Evolutionary conservation across 495 filamentous ascomycete species (phyloP).

Genomic region (Aspergillus cristatus): DNA sequence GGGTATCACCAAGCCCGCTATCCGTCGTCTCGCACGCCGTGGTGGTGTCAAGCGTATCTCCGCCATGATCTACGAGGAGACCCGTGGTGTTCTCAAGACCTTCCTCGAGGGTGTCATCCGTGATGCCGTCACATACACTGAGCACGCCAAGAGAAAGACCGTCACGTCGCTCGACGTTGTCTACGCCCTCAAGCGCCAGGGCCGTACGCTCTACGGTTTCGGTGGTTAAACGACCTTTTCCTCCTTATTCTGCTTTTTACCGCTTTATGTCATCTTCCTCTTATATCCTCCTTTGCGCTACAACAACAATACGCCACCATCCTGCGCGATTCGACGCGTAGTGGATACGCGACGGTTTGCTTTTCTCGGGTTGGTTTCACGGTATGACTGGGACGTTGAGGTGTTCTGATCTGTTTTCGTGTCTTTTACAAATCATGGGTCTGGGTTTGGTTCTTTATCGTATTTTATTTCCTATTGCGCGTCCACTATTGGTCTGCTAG

Average conservation of each 20-base stretch:
- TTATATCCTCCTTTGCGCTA: no score
- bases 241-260: neutral
- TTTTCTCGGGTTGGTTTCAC: slow-evolving; percentile 37
- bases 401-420: slow-evolving; percentile 42
- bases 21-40: slow-evolving; percentile 99
- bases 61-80: slow-evolving; percentile 97
- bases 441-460: slow-evolving; percentile 38
- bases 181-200: slow-evolving; percentile 94
- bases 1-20: slow-evolving; percentile 99
- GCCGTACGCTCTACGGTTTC: slow-evolving; percentile 98
- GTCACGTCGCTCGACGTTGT: slow-evolving; percentile 96
- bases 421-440: slow-evolving; percentile 41
- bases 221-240: slow-evolving; percentile 67
- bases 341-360: slow-evolving; percentile 27
- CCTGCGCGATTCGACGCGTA: slow-evolving; percentile 30
- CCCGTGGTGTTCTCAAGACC: slow-evolving; percentile 99
- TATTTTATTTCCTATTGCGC: slow-evolving; percentile 34
- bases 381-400: slow-evolving; percentile 46
- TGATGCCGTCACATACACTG: slow-evolving; percentile 98
- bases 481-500: slow-evolving; percentile 37
- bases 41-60: slow-evolving; percentile 99
- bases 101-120: slow-evolving; percentile 99
- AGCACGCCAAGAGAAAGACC: slow-evolving; percentile 98
- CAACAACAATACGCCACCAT: slow-evolving; percentile 21
- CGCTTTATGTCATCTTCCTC: no score